Evolutionary conservation across 2,329 filamentous ascomycete species (phyloP).

Genomic region (Penicillium sp.): DNA sequence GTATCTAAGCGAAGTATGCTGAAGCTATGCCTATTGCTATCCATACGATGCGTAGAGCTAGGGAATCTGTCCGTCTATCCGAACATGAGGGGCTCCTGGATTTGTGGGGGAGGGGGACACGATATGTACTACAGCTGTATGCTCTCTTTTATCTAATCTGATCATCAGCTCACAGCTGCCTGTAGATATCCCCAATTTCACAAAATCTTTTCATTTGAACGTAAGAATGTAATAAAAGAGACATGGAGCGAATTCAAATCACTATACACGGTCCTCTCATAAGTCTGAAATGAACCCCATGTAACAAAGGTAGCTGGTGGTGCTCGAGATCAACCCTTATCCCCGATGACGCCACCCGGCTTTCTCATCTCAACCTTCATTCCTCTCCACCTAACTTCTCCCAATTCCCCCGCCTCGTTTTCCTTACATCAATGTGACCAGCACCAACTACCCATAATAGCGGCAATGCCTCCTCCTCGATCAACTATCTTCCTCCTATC

Average conservation of each 20-base stretch:
- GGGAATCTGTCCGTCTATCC: background rate
- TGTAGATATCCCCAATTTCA: background rate
- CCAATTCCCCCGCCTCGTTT: background rate
- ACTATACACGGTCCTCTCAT: background rate
- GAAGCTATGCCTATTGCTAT: no score
- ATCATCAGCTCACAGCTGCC: conserved; percentile 1
- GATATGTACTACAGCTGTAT: background rate
- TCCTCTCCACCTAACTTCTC: background rate
- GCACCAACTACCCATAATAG: background rate
- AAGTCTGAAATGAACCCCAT: background rate
- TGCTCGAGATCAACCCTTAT: background rate
- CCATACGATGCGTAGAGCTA: no score
- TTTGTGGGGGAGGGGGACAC: background rate
- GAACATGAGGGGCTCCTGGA: background rate
- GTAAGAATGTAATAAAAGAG: background rate
- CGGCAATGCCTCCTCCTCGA: conserved; percentile 27
- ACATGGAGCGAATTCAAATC: background rate
- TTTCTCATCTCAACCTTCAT: conserved; percentile 1
- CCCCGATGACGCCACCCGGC: conserved; percentile 15
- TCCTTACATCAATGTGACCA: background rate
- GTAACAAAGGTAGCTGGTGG: background rate
- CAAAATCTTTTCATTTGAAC: background rate
- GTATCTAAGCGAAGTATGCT: no score
- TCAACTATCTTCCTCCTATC: conserved; percentile 13
- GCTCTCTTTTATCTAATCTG: conserved; percentile 5